These are phyloP conservation scores for Leccinum arenicola DNA, from an alignment of 768 basidiomycete genomes.

Conservation along the genomic window DNA sequence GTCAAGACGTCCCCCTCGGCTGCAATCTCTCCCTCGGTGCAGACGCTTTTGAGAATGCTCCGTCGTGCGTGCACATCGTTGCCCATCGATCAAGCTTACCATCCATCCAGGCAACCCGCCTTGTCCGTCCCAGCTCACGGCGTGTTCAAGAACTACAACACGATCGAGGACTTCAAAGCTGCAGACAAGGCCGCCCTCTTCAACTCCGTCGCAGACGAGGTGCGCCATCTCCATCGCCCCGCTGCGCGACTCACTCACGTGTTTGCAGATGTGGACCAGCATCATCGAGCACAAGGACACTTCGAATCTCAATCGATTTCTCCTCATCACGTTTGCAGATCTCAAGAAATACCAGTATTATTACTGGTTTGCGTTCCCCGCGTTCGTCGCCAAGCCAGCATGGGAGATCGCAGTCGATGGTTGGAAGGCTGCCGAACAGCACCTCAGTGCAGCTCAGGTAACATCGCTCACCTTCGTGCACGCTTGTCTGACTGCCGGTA, in stretches of 20 bases:
- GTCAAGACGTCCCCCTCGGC: conserved; percentile 67
- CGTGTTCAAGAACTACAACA: conserved; percentile 91
- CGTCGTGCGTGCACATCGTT: conserved; percentile 39
- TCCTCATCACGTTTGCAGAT: conserved; percentile 92
- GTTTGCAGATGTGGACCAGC: conserved; percentile 64
- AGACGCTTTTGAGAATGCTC: conserved; percentile 55
- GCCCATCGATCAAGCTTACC: conserved; percentile 6
- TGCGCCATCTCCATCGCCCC: conserved; percentile 27
- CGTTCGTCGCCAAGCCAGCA: conserved; percentile 82
- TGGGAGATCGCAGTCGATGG: conserved; percentile 77
- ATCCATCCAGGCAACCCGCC: conserved; percentile 37
- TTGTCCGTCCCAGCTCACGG: conserved; percentile 58
- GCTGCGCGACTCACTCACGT: not conserved
- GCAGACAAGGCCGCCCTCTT: conserved; percentile 89
- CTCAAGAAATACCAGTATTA: conserved; percentile 98
- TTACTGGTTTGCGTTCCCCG: conserved; percentile 98
- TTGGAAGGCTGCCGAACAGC: conserved; percentile 50
- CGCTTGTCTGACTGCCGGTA: not conserved
- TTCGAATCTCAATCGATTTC: conserved; percentile 66
- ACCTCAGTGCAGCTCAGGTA: conserved; percentile 44
- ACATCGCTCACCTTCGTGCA: conserved; percentile 4
- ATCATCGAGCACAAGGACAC: conserved; percentile 52
- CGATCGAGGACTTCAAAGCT: conserved; percentile 92
- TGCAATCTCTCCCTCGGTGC: conserved; percentile 63
- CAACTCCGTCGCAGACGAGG: conserved; percentile 66